These are phyloP conservation scores for Fusarium sp. DNA, from an alignment of 2,329 filamentous ascomycete species.

Conservation along the genomic window DNA sequence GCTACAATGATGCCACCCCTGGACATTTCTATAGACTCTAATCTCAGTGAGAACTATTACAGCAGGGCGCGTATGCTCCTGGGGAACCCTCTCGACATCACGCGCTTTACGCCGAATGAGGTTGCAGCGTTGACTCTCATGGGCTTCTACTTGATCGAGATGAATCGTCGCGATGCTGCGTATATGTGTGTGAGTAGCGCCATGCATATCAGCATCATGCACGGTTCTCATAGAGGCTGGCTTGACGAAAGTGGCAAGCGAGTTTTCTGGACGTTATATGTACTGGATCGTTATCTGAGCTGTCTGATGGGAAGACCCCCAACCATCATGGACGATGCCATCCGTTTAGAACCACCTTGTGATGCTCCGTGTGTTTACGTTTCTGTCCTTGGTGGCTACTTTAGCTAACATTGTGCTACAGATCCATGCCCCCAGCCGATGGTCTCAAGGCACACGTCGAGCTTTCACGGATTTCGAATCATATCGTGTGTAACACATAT, in stretches of 20 bases:
- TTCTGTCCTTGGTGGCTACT: not conserved
- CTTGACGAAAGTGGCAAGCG: slow-evolving; percentile 58
- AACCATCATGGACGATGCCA: slow-evolving; percentile 59
- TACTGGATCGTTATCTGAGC: slow-evolving; percentile 61
- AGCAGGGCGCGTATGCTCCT: slow-evolving; percentile 57
- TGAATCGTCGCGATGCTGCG: slow-evolving; percentile 60
- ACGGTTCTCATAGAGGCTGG: slow-evolving; percentile 60
- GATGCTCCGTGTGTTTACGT: slow-evolving; percentile 54
- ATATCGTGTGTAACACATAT: slow-evolving; percentile 61
- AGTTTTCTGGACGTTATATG: slow-evolving; percentile 64
- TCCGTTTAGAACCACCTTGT: slow-evolving; percentile 56
- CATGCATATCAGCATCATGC: slow-evolving; percentile 60
- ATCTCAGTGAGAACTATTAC: slow-evolving; percentile 58
- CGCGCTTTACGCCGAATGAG: slow-evolving; percentile 55
- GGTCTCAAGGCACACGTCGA: slow-evolving; percentile 60
- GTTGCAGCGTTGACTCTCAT: slow-evolving; percentile 59
- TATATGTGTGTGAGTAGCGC: slow-evolving; percentile 60
- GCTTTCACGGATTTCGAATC: slow-evolving; percentile 59
- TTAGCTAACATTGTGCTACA: slow-evolving; percentile 33
- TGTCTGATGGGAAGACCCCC: slow-evolving; percentile 63
- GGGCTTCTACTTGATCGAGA: slow-evolving; percentile 62
- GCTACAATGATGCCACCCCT: slow-evolving; percentile 39
- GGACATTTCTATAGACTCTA: slow-evolving; percentile 42
- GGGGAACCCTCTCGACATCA: slow-evolving; percentile 60
- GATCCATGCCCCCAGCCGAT: slow-evolving; percentile 56